phyloP scores from a whole-genome alignment of 306 rosid species.

The Pyrus pyrifolia region DNA sequence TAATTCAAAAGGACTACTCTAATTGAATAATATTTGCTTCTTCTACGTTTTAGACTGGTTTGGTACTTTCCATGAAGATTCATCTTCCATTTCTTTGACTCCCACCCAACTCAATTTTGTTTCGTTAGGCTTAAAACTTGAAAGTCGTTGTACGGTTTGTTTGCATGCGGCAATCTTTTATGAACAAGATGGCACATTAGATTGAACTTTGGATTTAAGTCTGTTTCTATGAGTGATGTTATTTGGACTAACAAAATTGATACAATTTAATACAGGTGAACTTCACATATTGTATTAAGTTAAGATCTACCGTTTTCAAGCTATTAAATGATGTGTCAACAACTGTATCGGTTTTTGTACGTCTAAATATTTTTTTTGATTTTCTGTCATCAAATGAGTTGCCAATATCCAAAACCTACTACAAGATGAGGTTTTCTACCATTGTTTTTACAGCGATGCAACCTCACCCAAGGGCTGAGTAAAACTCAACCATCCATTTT shows the following conservation, averaged over 20 bases:
- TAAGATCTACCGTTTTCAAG: too few relatives aligned
- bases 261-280: too few relatives aligned
- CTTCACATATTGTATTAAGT: too few relatives aligned
- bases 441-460: not conserved
- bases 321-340: too few relatives aligned
- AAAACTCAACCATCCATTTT: not conserved
- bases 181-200: not conserved
- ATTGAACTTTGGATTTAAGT: not conserved
- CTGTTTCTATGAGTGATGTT: not conserved
- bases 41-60: too few relatives aligned
- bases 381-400: not conserved
- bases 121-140: not conserved
- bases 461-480: not conserved
- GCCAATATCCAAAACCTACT: not conserved
- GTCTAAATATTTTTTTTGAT: too few relatives aligned
- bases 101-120: slow-evolving; percentile 2
- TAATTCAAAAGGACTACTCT: not conserved
- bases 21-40: not conserved
- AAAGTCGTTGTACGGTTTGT: not conserved
- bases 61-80: not conserved
- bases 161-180: not conserved
- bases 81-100: not conserved
- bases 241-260: too few relatives aligned
- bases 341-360: too few relatives aligned
- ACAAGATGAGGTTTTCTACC: not conserved